Evolutionary conservation across 2,329 filamentous ascomycete genomes (phyloP), one percentile per base, ranked within the genome.

Genomic region (Coniochaeta sp.): DNA sequence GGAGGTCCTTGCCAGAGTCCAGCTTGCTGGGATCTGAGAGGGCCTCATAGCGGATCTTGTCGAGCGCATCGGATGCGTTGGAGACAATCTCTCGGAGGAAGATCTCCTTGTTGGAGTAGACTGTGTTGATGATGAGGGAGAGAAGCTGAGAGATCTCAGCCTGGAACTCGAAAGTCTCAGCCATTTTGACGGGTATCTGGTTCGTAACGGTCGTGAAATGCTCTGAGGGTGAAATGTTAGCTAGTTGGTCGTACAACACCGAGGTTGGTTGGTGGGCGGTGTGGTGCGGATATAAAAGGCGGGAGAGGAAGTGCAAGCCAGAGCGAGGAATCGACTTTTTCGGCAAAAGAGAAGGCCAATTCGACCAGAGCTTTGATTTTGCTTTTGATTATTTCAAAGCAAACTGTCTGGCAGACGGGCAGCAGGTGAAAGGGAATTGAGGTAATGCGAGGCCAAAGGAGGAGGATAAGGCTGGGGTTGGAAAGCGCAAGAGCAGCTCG

Each of bases 111-210:
- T 99, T 99, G 65, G 91, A 96, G 84, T 97, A 99, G 80, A 99
- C 94, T 62, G 94, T 97, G 89, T 99, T 99, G 85, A 99, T 99
- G 78, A 99, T 99, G 73, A 99, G 89, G 64, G 87, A 91, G 71
- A 99, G 88, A 62, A 99, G 89, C 89, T 99, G 94, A 88, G 92
- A 97, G 73, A 99, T 99, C 89, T 99, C 94, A 87, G 94, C 94
- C 87, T 99, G 94, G 82, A 97, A 99, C 87, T 97, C 92, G 80
- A 99, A 99, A 64, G 91, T 96, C 82, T 97, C 67, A 75, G 90
- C 76, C 89, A 95, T 96, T 72, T 72, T 88, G 75, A 69, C 68
- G 73, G 70, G 63, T 71, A 70, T 70, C 64, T 58, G 10, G 28
- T 49, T n/a, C 47, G 47, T 49, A 49, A 49, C 47, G 47, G 47